A percentile compares a stretch with the other conserved stretches of the same genome.
Evolutionary conservation across 2,329 filamentous ascomycete genomes (phyloP).

Genomic region (Triangularia setosa): DNA sequence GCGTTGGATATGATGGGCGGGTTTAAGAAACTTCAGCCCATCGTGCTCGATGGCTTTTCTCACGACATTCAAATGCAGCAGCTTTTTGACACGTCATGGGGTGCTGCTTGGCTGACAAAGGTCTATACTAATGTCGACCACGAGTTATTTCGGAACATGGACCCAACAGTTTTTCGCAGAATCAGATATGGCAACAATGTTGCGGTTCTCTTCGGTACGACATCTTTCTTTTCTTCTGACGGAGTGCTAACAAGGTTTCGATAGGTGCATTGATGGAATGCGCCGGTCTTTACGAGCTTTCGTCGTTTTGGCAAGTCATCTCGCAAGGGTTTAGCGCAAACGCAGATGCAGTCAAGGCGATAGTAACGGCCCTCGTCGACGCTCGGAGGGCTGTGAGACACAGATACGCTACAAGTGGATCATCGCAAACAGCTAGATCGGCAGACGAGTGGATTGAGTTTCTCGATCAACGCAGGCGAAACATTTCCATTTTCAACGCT

Average conservation of each 20-base stretch:
- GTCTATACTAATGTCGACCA: conserved; percentile 20
- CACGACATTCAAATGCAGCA: conserved; percentile 11
- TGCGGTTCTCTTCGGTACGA: conserved; percentile 18
- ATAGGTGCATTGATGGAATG: conserved; percentile 14
- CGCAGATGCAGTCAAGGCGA: conserved; percentile 4
- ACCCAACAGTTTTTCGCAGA: conserved; percentile 14
- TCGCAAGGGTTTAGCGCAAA: conserved; percentile 18
- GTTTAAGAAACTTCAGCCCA: conserved; percentile 6
- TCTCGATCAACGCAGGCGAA: conserved; percentile 8
- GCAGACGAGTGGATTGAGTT: conserved; percentile 25
- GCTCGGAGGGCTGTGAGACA: conserved; percentile 17
- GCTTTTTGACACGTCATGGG: conserved; percentile 20
- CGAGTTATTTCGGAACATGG: conserved; percentile 5
- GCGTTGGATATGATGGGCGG: not conserved
- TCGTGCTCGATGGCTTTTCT: conserved; percentile 22
- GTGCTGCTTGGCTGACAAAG: conserved; percentile 19
- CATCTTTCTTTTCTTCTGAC: too few relatives aligned
- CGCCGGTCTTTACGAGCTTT: conserved; percentile 9
- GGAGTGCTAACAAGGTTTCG: too few relatives aligned
- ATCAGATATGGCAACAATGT: conserved; percentile 26
- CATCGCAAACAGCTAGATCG: conserved; percentile 20
- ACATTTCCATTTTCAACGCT: not conserved
- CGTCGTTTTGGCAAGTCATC: conserved; percentile 20
- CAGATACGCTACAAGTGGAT: conserved; percentile 2
- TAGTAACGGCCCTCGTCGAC: conserved; percentile 17